Evolutionary conservation across 306 rosid genomes (phyloP).

Genomic region (Trichosanthes cucumerina): DNA sequence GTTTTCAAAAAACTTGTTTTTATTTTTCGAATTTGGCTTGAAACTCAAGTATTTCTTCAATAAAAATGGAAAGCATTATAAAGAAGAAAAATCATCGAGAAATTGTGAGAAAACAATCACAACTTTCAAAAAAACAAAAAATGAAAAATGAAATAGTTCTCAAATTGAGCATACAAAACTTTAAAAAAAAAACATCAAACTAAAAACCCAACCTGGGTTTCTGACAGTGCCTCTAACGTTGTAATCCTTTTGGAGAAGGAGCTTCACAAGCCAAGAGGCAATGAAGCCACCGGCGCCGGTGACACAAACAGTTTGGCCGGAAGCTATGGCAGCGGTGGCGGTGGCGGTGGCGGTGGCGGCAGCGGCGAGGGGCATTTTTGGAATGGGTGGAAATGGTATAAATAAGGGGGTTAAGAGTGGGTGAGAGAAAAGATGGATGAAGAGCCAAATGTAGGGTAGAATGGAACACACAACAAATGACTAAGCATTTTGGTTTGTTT

Average conservation of each 20-base stretch:
- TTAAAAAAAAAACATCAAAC: too few relatives aligned
- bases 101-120: too few relatives aligned
- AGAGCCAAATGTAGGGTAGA: neutral
- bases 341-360: conserved; percentile 20
- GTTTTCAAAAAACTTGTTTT: too few relatives aligned
- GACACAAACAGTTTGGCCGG: conserved; percentile 61
- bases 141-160: too few relatives aligned
- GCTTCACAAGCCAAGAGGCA: conserved; percentile 84
- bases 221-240: conserved; percentile 71
- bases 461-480: neutral
- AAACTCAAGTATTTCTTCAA: too few relatives aligned
- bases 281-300: conserved; percentile 97
- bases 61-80: too few relatives aligned
- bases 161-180: too few relatives aligned
- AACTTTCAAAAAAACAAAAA: too few relatives aligned
- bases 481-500: conserved; percentile 2
- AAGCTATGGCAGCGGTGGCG: conserved; percentile 15
- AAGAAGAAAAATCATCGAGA: too few relatives aligned
- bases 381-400: neutral
- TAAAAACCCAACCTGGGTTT: conserved; percentile 47
- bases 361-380: conserved; percentile 22
- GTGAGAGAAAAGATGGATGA: neutral
- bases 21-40: too few relatives aligned
- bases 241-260: conserved; percentile 65
- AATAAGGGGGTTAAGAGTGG: neutral